phyloP scores from a whole-genome alignment of 1,139 yeast species.

The Taiozyma sp. region DNA sequence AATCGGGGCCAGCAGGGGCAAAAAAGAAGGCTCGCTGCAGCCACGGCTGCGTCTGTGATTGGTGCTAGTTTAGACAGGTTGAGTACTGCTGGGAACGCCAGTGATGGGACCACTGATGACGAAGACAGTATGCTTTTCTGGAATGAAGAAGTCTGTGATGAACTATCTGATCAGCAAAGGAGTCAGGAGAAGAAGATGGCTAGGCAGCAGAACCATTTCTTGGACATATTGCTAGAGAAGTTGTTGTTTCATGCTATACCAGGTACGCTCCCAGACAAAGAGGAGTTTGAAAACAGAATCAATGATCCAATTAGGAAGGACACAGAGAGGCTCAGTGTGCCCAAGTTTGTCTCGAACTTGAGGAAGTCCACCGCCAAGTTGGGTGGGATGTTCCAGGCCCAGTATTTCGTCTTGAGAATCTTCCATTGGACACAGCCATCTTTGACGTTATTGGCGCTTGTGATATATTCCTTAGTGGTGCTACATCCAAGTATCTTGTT shows the following conservation, averaged over 20 bases:
- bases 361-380: constrained; percentile 46
- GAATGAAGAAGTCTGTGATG: constrained; percentile 17
- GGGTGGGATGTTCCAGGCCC: constrained; percentile 47
- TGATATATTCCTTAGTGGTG: constrained; percentile 53
- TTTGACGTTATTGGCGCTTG: constrained; percentile 46
- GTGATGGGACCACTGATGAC: constrained; percentile 19
- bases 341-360: constrained; percentile 44
- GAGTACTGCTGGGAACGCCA: constrained; percentile 1
- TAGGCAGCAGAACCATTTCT: constrained; percentile 38
- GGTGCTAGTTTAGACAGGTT: constrained; percentile 45
- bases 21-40: constrained; percentile 47
- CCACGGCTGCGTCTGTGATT: constrained; percentile 52
- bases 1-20: constrained; percentile 25
- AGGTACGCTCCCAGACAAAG: constrained; percentile 41
- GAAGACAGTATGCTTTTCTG: constrained; percentile 22
- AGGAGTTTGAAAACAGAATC: constrained; percentile 37
- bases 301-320: constrained; percentile 40
- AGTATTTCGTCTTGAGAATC: constrained; percentile 48
- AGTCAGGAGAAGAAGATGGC: constrained; percentile 11
- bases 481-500: constrained; percentile 67
- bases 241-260: constrained; percentile 45
- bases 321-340: constrained; percentile 45
- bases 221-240: constrained; percentile 52
- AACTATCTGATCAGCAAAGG: constrained; percentile 5
- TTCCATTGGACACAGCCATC: constrained; percentile 61